Evolutionary conservation across 352 stramenopile species (phyloP).

Genomic region (Globisporangium megalacanthum): DNA sequence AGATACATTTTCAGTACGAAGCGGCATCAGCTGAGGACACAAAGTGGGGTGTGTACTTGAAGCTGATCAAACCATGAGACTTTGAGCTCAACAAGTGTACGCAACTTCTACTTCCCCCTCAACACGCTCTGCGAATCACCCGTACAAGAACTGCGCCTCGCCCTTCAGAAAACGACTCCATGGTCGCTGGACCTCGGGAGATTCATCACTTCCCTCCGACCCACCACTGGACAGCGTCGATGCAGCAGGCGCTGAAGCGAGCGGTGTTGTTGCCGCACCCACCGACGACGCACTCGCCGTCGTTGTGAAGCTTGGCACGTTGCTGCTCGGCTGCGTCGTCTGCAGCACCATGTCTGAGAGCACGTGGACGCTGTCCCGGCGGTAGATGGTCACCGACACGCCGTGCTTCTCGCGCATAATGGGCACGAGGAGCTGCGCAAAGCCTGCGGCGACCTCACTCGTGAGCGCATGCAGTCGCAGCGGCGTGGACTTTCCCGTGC

Average conservation of each 20-base stretch:
- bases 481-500: conserved; percentile 30
- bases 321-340: conserved; percentile 23
- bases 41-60: too few species aligned
- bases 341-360: conserved; percentile 48
- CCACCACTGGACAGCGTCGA: conserved; percentile 14
- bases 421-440: conserved; percentile 60
- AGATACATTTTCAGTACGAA: not conserved
- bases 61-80: too few species aligned
- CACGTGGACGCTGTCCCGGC: conserved; percentile 48
- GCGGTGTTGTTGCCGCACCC: not conserved
- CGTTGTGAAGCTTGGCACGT: conserved; percentile 21
- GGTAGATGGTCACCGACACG: conserved; percentile 56
- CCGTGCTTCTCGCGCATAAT: conserved; percentile 61
- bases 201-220: conserved; percentile 16
- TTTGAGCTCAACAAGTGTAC: not conserved
- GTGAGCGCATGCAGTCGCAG: conserved; percentile 40
- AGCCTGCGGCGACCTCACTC: conserved; percentile 52
- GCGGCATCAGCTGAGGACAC: too few species aligned
- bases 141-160: conserved; percentile 45
- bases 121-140: conserved; percentile 13
- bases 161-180: conserved; percentile 34
- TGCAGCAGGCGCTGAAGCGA: not conserved
- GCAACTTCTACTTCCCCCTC: not conserved
- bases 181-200: not conserved
- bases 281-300: conserved; percentile 1